Conservation (phyloP, 1,284 basidiomycete genomes). For the Moesziomyces globuligerus region DNA sequence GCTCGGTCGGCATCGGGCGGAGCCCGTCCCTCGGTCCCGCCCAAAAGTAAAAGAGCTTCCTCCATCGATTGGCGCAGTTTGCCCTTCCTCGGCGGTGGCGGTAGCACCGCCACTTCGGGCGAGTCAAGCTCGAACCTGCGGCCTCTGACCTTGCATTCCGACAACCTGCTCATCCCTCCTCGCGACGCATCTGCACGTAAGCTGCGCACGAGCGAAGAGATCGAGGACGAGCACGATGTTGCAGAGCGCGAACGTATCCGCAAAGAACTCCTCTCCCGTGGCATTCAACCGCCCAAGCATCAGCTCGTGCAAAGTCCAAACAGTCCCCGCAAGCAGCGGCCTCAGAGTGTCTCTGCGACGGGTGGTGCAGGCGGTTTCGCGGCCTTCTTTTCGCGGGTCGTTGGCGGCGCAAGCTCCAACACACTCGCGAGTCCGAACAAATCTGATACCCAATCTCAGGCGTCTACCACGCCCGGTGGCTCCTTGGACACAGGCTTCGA, state of each 20-base stretch:
- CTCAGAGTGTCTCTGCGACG: conserved; percentile 20
- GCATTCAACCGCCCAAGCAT: conserved; percentile 52
- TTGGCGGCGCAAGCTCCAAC: conserved; percentile 31
- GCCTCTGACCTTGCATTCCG: conserved; percentile 73
- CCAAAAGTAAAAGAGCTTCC: conserved; percentile 33
- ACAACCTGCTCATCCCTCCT: conserved; percentile 25
- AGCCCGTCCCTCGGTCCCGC: conserved; percentile 4
- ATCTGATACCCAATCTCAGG: conserved; percentile 28
- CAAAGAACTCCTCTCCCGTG: conserved; percentile 48
- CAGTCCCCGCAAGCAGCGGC: conserved; percentile 13
- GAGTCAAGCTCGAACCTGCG: conserved; percentile 74
- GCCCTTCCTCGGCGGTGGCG: conserved; percentile 45
- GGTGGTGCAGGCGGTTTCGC: conserved; percentile 44
- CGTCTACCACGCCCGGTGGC: conserved; percentile 17
- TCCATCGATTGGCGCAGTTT: conserved; percentile 53
- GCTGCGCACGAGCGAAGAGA: conserved; percentile 46
- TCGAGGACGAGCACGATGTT: conserved; percentile 52
- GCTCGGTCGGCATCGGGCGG: conserved; percentile 1
- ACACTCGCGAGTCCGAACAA: conserved; percentile 14
- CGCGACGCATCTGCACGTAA: conserved; percentile 39
- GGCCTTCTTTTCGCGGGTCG: conserved; percentile 57
- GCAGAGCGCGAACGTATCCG: conserved; percentile 57
- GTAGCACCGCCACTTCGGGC: conserved; percentile 65
- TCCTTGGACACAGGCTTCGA: conserved; percentile 16
- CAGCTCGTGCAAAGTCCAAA: conserved; percentile 43